Conservation (phyloP, 495 filamentous ascomycete genomes). For the Daldinia grandis region DNA sequence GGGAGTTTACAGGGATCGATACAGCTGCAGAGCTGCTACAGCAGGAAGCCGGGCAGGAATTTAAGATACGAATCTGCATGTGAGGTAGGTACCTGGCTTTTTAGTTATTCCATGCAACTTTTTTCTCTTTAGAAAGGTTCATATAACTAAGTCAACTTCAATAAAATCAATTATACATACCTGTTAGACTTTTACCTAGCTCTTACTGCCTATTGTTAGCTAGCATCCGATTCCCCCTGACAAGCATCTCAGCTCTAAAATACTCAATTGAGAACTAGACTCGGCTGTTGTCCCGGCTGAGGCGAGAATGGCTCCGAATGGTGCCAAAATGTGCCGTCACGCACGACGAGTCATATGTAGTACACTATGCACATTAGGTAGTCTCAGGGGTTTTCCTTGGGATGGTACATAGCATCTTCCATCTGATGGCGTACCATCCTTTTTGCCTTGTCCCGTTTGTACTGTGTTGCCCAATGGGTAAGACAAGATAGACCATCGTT, state of each 20-base stretch:
- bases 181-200: background rate
- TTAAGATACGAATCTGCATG: background rate
- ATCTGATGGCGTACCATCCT: constrained; percentile 31
- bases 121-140: background rate
- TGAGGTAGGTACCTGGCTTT: too few species aligned
- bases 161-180: background rate
- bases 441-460: constrained; percentile 23
- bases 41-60: background rate
- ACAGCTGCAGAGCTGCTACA: background rate
- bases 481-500: constrained; percentile 14
- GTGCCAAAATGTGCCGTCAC: constrained; percentile 27
- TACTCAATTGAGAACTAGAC: background rate
- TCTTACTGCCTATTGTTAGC: background rate
- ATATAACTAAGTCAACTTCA: background rate
- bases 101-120: background rate
- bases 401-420: constrained; percentile 19
- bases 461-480: constrained; percentile 11
- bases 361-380: too few species aligned
- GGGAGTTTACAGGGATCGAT: background rate
- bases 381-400: constrained; percentile 33
- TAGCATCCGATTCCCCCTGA: background rate
- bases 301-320: constrained; percentile 34
- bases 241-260: background rate
- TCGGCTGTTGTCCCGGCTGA: constrained; percentile 11
- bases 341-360: constrained; percentile 39